A percentile compares a stretch with the other conserved stretches of the same genome.
phyloP scores from a whole-genome alignment of 768 basidiomycete genomes.

The Pleurotus citrinopileatus region DNA sequence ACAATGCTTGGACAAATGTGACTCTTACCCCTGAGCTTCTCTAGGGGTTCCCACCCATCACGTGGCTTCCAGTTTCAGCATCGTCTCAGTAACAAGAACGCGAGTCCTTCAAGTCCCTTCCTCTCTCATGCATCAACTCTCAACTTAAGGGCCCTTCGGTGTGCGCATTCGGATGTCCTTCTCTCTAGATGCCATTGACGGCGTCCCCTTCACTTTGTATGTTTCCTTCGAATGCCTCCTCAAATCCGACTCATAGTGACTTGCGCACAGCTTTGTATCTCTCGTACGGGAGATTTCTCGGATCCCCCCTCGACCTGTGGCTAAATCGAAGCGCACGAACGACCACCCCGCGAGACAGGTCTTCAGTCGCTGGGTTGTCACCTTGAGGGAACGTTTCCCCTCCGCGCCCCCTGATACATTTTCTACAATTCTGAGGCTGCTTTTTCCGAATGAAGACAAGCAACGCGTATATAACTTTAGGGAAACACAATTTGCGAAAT shows the following conservation, averaged over 20 bases:
- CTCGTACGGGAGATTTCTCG: slow-evolving; percentile 5
- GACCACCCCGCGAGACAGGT: slow-evolving; percentile 16
- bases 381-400: slow-evolving; percentile 37
- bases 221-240: neutral
- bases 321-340: neutral
- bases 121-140: no score
- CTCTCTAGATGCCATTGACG: neutral
- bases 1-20: no score
- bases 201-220: slow-evolving; percentile 8
- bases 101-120: no score
- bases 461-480: slow-evolving; percentile 71
- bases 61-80: neutral
- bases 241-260: neutral
- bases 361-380: slow-evolving; percentile 41
- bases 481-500: slow-evolving; percentile 54
- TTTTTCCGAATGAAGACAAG: slow-evolving; percentile 84
- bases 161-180: neutral
- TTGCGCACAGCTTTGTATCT: neutral
- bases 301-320: neutral
- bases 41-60: no score
- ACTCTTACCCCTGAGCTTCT: no score
- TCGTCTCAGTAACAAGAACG: no score
- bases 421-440: slow-evolving; percentile 59
- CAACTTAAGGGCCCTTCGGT: no score
- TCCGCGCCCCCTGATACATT: slow-evolving; percentile 55